A percentile compares a stretch with the other conserved stretches of the same genome.
phyloP scores from a whole-genome alignment of 2,329 filamentous ascomycete genomes.

The Colletotrichum tropicicola region DNA sequence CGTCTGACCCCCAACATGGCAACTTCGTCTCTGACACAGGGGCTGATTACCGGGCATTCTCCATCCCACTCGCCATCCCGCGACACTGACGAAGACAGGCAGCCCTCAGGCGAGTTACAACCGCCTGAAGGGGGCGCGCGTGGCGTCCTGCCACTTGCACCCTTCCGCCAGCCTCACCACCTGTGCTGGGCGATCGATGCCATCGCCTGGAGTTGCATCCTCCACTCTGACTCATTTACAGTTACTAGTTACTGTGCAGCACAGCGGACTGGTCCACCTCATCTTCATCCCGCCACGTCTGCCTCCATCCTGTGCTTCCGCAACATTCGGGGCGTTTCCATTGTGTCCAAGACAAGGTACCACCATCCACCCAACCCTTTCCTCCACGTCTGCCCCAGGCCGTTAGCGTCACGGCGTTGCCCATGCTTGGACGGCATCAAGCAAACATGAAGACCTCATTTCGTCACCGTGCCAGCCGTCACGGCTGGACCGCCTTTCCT shows the following conservation, averaged over 20 bases:
- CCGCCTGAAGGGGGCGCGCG: neutral
- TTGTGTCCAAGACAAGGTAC: constrained; percentile 7
- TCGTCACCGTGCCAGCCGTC: constrained; percentile 13
- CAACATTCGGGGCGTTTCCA: neutral
- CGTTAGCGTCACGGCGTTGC: constrained; percentile 12
- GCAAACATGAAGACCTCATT: constrained; percentile 19
- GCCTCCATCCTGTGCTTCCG: neutral
- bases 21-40: constrained; percentile 5
- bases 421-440: neutral
- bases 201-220: neutral
- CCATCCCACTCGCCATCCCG: no score
- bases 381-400: neutral
- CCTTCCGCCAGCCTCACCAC: constrained; percentile 4
- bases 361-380: neutral
- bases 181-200: neutral
- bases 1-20: constrained; percentile 1
- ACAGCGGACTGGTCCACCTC: neutral
- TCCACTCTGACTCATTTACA: neutral
- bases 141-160: constrained; percentile 17
- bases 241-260: neutral
- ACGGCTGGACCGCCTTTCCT: constrained; percentile 3
- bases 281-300: constrained; percentile 6
- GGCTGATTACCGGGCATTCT: constrained; percentile 9
- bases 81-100: neutral
- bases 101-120: neutral